Evolutionary conservation across 192 early-diverging fungal species (phyloP).

Genomic region (Coemansia sp.): DNA sequence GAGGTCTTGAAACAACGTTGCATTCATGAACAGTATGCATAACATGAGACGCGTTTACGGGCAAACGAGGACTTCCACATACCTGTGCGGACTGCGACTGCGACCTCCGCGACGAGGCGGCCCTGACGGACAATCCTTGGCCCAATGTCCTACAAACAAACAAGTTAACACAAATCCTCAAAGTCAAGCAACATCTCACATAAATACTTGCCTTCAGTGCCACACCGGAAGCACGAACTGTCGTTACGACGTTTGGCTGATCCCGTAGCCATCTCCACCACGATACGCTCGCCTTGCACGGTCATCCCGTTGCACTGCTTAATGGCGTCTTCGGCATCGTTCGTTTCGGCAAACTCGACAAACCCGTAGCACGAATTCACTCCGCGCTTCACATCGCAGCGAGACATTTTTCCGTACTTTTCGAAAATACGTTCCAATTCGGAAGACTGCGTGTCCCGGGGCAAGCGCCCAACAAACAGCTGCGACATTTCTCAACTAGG

Average conservation of each 20-base stretch:
- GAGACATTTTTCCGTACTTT: conserved; percentile 39
- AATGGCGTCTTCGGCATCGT: conserved; percentile 22
- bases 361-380: conserved; percentile 35
- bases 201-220: conserved; percentile 33
- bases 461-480: conserved; percentile 49
- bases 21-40: no score
- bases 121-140: conserved; percentile 41
- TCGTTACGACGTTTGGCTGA: conserved; percentile 33
- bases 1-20: no score
- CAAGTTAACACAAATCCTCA: not conserved
- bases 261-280: conserved; percentile 43
- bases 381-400: conserved; percentile 46
- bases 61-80: conserved; percentile 11
- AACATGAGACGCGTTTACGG: no score
- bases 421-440: conserved; percentile 42
- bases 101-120: conserved; percentile 16
- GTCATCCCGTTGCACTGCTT: conserved; percentile 33
- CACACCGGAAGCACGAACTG: conserved; percentile 50
- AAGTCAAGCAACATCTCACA: not conserved
- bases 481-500: conserved; percentile 7
- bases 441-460: conserved; percentile 19
- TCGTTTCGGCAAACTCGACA: conserved; percentile 25
- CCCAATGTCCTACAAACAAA: conserved; percentile 43
- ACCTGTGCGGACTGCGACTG: conserved; percentile 48
- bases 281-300: conserved; percentile 37